Evolutionary conservation across 345 rosid species (phyloP).

Genomic region (Rhodamnia rubescens): DNA sequence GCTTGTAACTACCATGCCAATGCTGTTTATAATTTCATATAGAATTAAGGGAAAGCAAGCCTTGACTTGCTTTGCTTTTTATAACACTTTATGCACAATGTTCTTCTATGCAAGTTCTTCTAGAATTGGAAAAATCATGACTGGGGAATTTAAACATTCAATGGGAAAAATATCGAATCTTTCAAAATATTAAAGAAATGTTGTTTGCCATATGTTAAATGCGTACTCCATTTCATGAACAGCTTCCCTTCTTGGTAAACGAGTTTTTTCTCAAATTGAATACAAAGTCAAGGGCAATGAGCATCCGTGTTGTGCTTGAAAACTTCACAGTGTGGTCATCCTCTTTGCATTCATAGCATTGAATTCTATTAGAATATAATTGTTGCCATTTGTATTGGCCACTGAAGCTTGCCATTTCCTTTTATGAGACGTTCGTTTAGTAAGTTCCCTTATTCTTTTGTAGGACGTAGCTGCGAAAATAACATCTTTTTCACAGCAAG

Average conservation of each 20-base stretch:
- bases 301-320: neutral
- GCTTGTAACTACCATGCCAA: neutral
- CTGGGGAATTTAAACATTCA: neutral
- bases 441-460: neutral
- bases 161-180: neutral
- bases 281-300: neutral
- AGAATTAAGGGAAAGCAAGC: neutral
- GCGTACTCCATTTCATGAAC: neutral
- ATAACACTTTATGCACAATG: neutral
- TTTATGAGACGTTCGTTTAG: neutral
- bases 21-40: neutral
- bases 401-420: neutral
- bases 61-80: neutral
- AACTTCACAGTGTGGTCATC: neutral
- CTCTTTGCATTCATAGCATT: neutral
- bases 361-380: neutral
- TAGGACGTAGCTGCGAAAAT: constrained; percentile 85
- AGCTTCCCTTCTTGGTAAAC: neutral
- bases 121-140: neutral
- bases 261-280: neutral
- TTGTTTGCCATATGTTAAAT: neutral
- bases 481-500: constrained; percentile 76
- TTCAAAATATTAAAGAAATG: neutral
- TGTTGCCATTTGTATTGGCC: neutral
- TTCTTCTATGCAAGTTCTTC: neutral